These are phyloP conservation scores for Apiospora saccharicola DNA, from an alignment of 2,329 filamentous ascomycete species.

Conservation along the genomic window DNA sequence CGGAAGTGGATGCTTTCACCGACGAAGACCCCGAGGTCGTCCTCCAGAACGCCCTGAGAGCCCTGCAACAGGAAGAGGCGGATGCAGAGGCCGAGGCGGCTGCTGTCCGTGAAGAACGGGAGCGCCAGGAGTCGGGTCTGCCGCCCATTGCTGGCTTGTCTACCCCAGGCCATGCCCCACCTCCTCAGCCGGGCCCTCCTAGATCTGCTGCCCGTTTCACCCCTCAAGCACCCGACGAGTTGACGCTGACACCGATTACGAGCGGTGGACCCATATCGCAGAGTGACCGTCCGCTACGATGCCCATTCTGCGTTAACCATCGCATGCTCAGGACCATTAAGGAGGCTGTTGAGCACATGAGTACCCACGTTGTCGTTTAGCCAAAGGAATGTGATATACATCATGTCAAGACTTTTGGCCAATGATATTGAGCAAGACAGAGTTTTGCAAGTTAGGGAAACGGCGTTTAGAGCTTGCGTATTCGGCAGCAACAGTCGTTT, in stretches of 20 bases:
- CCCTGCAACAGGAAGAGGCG: constrained; percentile 66
- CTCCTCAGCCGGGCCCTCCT: constrained; percentile 30
- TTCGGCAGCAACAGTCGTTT: not conserved
- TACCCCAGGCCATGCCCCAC: constrained; percentile 28
- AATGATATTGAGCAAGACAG: not conserved
- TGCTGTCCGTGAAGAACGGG: constrained; percentile 60
- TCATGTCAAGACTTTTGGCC: not conserved
- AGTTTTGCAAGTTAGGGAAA: not conserved
- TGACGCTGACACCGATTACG: constrained; percentile 63
- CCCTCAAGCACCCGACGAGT: constrained; percentile 43
- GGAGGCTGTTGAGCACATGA: constrained; percentile 69
- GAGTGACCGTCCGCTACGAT: constrained; percentile 60
- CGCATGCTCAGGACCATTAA: constrained; percentile 67
- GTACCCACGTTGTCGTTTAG: constrained; percentile 66
- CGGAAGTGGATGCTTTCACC: constrained; percentile 45
- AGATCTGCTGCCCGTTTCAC: constrained; percentile 36
- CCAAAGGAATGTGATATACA: not conserved
- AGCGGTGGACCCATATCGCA: constrained; percentile 54
- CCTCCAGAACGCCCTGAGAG: constrained; percentile 65
- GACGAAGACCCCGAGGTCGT: constrained; percentile 64
- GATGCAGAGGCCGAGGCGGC: constrained; percentile 65
- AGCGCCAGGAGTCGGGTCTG: constrained; percentile 53
- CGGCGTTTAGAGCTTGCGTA: not conserved
- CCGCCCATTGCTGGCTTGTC: constrained; percentile 40
- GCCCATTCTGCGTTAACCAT: constrained; percentile 68